These are phyloP conservation scores for Saccharomycopsis capsularis DNA, from an alignment of 805 yeast genomes.

Conservation along the genomic window DNA sequence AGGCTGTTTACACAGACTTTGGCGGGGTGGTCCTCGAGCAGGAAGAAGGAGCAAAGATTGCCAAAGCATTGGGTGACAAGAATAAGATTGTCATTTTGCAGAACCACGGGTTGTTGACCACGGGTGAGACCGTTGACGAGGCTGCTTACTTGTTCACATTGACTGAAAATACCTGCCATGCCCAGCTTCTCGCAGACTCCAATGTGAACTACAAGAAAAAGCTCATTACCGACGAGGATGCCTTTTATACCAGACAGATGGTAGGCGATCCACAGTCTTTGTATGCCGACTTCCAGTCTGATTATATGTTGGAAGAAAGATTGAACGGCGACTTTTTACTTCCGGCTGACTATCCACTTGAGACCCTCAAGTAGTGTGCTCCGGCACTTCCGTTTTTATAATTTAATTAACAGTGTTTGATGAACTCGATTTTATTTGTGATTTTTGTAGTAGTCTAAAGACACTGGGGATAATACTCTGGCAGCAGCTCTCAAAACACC, in stretches of 20 bases:
- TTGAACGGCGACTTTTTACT: conserved; percentile 27
- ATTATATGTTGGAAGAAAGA: conserved; percentile 43
- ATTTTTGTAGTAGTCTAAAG: too few relatives aligned
- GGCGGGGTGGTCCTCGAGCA: conserved; percentile 74
- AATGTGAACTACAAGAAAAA: conserved; percentile 35
- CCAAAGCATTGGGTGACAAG: conserved; percentile 49
- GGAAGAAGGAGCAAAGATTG: conserved; percentile 57
- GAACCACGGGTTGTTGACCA: conserved; percentile 69
- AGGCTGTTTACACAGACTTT: conserved; percentile 58
- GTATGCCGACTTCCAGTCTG: conserved; percentile 70
- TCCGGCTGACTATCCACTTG: conserved; percentile 17
- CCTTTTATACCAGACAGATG: conserved; percentile 55
- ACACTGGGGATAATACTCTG: too few relatives aligned
- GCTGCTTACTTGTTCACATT: conserved; percentile 61
- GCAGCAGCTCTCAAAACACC: too few relatives aligned
- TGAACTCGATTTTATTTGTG: too few relatives aligned
- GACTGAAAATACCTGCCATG: conserved; percentile 58
- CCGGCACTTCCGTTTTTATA: too few relatives aligned
- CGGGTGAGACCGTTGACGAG: conserved; percentile 65
- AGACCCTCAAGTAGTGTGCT: too few relatives aligned
- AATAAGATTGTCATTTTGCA: conserved; percentile 54
- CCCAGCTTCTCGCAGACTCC: conserved; percentile 59
- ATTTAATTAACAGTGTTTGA: too few relatives aligned
- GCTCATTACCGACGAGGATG: conserved; percentile 52
- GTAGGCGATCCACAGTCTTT: conserved; percentile 60